These are phyloP conservation scores for Nannochloropsis salina DNA, from an alignment of 108 stramenopile species.

Conservation along the genomic window DNA sequence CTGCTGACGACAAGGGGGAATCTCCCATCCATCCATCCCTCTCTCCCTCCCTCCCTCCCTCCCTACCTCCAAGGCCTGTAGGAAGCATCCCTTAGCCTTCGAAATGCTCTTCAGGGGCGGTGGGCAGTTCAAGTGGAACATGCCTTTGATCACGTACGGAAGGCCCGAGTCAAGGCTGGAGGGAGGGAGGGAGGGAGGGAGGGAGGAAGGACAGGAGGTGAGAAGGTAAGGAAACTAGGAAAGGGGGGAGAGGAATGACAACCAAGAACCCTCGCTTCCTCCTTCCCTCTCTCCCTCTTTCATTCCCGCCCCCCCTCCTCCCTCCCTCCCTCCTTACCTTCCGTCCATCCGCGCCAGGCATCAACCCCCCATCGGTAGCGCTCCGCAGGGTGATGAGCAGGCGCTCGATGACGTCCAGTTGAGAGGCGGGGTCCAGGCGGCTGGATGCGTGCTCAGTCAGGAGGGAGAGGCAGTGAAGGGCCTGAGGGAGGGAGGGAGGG, in stretches of 20 bases:
- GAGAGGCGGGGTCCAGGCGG: not conserved
- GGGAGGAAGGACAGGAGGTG: not conserved
- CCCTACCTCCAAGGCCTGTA: not conserved
- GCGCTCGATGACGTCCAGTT: not conserved
- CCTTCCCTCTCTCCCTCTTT: no score
- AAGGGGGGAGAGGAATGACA: not conserved
- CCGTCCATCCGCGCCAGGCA: not conserved
- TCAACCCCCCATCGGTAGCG: not conserved
- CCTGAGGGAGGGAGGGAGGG: not conserved
- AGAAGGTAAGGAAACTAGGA: not conserved
- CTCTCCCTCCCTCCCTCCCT: not conserved
- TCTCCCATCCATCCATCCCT: not conserved
- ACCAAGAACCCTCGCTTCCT: not conserved
- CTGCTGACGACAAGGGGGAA: not conserved
- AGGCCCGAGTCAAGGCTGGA: slow-evolving; percentile 3
- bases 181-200: slow-evolving; percentile 2
- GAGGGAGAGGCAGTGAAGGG: not conserved
- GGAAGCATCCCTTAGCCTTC: not conserved
- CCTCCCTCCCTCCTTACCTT: slow-evolving; percentile 11
- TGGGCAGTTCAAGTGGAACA: not conserved
- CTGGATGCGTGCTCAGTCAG: not conserved
- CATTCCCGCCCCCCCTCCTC: no score
- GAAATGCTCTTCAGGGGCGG: not conserved
- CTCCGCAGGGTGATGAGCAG: not conserved
- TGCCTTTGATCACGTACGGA: not conserved